These are phyloP conservation scores for Mortierella antarctica DNA, from an alignment of 192 early-diverging fungal species.

Conservation along the genomic window DNA sequence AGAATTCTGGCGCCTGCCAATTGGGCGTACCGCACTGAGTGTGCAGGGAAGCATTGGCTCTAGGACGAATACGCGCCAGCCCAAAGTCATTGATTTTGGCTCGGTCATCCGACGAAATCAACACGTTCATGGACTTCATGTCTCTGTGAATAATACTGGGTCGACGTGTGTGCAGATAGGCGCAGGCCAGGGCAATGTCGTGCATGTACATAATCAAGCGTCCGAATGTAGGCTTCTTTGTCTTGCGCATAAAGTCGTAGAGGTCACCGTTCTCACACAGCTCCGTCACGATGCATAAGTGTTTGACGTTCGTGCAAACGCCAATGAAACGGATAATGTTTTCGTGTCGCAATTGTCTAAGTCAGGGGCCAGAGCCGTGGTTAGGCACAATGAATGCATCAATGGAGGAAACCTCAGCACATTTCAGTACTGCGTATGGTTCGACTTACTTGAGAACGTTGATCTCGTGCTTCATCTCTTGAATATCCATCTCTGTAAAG, in stretches of 20 bases:
- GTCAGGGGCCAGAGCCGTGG: not conserved
- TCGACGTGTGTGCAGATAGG: constrained; percentile 77
- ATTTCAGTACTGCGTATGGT: not conserved
- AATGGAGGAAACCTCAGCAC: not conserved
- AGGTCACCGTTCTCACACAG: constrained; percentile 81
- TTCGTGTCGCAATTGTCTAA: constrained; percentile 79
- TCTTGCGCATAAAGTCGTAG: constrained; percentile 78
- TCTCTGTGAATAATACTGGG: constrained; percentile 83
- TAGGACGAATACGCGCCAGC: constrained; percentile 79
- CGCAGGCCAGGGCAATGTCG: constrained; percentile 79
- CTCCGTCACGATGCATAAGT: constrained; percentile 80
- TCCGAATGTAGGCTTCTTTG: constrained; percentile 70
- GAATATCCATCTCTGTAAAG: constrained; percentile 77
- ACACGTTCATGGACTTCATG: constrained; percentile 83
- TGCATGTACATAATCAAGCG: constrained; percentile 84
- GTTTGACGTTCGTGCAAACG: constrained; percentile 74
- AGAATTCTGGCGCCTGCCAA: constrained; percentile 86
- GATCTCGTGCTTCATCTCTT: constrained; percentile 82
- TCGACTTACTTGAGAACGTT: constrained; percentile 73
- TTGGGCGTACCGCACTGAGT: constrained; percentile 85
- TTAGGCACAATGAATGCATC: not conserved
- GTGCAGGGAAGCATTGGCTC: constrained; percentile 74
- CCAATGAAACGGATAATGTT: constrained; percentile 83
- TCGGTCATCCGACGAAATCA: constrained; percentile 69
- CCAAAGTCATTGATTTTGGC: constrained; percentile 89